Evolutionary conservation across 1,284 basidiomycete species (phyloP).

Genomic region (Phylloporus sp.): DNA sequence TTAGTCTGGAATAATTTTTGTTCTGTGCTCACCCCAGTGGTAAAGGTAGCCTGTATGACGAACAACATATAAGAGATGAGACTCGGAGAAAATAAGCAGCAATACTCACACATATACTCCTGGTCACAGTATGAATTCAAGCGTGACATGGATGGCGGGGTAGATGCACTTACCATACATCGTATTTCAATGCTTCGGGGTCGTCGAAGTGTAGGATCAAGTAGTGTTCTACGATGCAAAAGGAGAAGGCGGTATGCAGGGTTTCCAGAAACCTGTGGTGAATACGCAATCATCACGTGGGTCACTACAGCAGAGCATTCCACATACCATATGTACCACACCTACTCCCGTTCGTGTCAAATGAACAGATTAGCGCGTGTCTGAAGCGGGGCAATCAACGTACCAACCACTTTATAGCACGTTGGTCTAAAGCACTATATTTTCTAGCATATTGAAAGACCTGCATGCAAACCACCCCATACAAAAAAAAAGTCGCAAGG

Average conservation of each 20-base stretch:
- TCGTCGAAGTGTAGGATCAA: constrained; percentile 17
- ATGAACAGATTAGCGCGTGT: not conserved
- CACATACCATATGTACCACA: constrained; percentile 13
- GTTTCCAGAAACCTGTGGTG: constrained; percentile 12
- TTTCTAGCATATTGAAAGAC: constrained; percentile 12
- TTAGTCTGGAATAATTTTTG: not conserved
- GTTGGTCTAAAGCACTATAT: constrained; percentile 11
- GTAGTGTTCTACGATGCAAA: constrained; percentile 19
- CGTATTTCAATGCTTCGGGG: not conserved
- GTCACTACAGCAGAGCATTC: not conserved
- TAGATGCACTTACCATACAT: constrained; percentile 11
- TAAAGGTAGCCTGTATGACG: constrained; percentile 8
- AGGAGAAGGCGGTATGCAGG: constrained; percentile 15
- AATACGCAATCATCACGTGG: not conserved
- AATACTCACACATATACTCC: constrained; percentile 12
- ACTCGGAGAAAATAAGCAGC: not conserved
- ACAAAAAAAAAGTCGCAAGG: constrained; percentile 11
- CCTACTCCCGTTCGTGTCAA: constrained; percentile 1
- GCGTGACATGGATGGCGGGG: not conserved
- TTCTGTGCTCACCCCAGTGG: constrained; percentile 13
- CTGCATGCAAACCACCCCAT: constrained; percentile 21
- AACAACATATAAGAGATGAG: not conserved
- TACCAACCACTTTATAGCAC: constrained; percentile 16
- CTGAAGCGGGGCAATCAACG: not conserved
- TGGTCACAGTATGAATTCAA: not conserved